A percentile compares a stretch with the other conserved stretches of the same genome.
Conservation (phyloP, 2,329 filamentous ascomycete species). For the Fusarium chaquense region DNA sequence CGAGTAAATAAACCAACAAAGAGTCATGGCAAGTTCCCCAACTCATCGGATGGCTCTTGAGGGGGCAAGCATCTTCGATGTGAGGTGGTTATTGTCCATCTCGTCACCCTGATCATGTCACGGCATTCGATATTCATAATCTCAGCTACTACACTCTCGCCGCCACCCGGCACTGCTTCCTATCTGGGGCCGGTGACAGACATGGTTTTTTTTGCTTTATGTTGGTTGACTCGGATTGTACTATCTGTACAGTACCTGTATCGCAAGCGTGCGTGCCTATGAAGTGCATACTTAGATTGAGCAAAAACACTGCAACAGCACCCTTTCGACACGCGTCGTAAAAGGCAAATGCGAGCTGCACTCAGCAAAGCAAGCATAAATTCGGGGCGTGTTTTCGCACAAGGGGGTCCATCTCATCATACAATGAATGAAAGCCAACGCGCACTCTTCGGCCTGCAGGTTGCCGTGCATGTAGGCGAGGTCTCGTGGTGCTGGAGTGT, state of each 20-base stretch:
- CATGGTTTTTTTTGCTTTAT: neutral
- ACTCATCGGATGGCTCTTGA: neutral
- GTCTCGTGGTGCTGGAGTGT: conserved; percentile 48
- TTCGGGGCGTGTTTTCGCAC: conserved; percentile 40
- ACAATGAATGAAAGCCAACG: conserved; percentile 42
- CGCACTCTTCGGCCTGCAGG: conserved; percentile 47
- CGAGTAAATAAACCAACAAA: too few species aligned
- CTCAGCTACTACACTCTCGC: neutral
- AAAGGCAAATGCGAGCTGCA: conserved; percentile 1
- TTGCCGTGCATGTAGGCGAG: conserved; percentile 49
- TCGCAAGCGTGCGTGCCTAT: conserved; percentile 20
- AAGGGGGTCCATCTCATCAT: conserved; percentile 34
- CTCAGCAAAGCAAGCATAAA: conserved; percentile 16
- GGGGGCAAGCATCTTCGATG: neutral
- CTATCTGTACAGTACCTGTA: neutral
- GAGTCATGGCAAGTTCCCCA: neutral
- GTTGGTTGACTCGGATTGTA: neutral
- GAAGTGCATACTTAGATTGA: conserved; percentile 28
- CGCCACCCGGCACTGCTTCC: neutral
- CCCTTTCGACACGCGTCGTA: conserved; percentile 1
- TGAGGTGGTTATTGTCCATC: neutral
- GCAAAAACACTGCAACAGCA: neutral
- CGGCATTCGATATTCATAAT: neutral
- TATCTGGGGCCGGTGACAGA: neutral
- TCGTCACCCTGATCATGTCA: neutral